Percentiles rank a stretch among this genome's conserved stretches.
These are phyloP conservation scores for Acanthamoeba culbertsoni DNA, from an alignment of 208 protist species.

Conservation along the genomic window DNA sequence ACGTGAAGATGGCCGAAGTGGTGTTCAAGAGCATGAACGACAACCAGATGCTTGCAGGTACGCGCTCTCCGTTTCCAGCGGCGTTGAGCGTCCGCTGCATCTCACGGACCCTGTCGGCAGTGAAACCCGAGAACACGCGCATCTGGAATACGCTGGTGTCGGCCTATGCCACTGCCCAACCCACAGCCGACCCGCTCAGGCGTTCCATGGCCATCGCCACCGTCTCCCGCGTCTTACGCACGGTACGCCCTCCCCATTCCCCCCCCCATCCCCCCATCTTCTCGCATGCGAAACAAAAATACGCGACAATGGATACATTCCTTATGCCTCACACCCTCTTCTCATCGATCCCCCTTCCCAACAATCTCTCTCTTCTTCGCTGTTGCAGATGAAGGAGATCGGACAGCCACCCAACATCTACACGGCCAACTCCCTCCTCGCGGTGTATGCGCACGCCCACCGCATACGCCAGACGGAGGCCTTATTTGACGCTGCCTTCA, in stretches of 20 bases:
- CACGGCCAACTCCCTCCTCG: background rate
- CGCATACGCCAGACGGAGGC: background rate
- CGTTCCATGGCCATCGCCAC: background rate
- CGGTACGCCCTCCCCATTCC: background rate
- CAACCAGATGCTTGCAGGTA: background rate
- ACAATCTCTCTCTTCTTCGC: too few relatives aligned
- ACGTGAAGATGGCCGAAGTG: background rate
- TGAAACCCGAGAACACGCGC: background rate
- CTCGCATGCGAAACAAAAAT: background rate
- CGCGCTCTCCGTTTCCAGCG: background rate
- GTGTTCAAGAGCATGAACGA: conserved; percentile 13
- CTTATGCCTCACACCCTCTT: background rate
- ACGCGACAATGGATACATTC: background rate
- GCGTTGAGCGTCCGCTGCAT: background rate
- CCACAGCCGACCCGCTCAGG: background rate
- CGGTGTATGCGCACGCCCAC: background rate
- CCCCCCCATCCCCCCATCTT: background rate
- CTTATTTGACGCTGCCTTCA: background rate
- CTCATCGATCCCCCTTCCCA: background rate
- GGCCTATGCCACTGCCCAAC: background rate
- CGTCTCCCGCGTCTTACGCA: background rate
- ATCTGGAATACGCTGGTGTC: background rate
- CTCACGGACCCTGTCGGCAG: background rate
- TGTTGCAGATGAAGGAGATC: background rate
- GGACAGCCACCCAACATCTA: background rate